Conservation (phyloP, 2,329 filamentous ascomycete genomes). For the Colletotrichum gigasporum region DNA sequence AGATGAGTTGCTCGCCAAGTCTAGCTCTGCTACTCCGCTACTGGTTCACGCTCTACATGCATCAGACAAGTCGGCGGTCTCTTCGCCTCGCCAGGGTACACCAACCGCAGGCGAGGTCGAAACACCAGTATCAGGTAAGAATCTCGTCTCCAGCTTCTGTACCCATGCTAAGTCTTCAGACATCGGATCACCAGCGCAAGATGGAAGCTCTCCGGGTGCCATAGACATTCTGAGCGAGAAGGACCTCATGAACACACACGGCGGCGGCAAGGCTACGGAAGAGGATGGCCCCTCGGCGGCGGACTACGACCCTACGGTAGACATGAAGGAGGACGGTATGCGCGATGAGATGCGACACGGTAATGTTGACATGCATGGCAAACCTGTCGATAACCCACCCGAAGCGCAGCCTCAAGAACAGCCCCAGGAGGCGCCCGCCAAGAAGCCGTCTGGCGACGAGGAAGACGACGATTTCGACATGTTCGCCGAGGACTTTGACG, state of each 20-base stretch:
- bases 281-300: constrained; percentile 88
- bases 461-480: constrained; percentile 84
- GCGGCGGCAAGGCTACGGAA: constrained; percentile 49
- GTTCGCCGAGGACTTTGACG: constrained; percentile 85
- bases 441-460: constrained; percentile 52
- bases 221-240: constrained; percentile 74
- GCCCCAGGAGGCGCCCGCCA: constrained; percentile 39
- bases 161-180: constrained; percentile 42
- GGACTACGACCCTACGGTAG: constrained; percentile 88
- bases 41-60: constrained; percentile 78
- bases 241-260: constrained; percentile 71
- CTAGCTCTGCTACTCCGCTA: constrained; percentile 77
- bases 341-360: constrained; percentile 73
- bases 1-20: constrained; percentile 86
- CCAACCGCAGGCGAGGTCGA: constrained; percentile 46
- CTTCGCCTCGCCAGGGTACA: constrained; percentile 61
- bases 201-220: constrained; percentile 64
- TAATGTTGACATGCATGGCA: constrained; percentile 61
- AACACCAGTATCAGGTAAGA: constrained; percentile 60
- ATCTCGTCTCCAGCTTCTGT: not conserved
- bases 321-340: constrained; percentile 85
- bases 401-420: constrained; percentile 44
- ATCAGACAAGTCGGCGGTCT: constrained; percentile 64
- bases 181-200: constrained; percentile 54
- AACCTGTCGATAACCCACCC: constrained; percentile 39